Evolutionary conservation across 331 rosid species (phyloP).

Genomic region (Dryas integrifolia): DNA sequence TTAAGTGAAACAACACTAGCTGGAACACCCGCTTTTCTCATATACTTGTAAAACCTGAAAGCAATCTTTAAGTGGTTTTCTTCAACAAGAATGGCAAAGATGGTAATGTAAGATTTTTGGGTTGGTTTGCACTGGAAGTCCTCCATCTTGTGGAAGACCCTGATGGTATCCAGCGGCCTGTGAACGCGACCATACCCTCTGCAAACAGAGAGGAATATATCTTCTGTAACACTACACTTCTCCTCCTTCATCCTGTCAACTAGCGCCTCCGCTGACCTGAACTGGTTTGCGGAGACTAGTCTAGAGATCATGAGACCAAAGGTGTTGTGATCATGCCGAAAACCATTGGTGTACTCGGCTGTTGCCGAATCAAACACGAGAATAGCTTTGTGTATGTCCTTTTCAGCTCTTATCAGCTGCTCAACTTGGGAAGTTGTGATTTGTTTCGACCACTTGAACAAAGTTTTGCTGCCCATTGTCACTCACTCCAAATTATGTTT

Average conservation of each 20-base stretch:
- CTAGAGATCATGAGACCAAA: conserved; percentile 62
- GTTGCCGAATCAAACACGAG: conserved; percentile 69
- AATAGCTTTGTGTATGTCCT: conserved; percentile 58
- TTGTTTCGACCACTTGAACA: conserved; percentile 73
- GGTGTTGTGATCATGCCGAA: conserved; percentile 68
- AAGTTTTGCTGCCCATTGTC: conserved; percentile 54
- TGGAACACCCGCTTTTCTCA: conserved; percentile 62
- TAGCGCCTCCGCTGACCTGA: conserved; percentile 67
- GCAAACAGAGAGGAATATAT: conserved; percentile 50
- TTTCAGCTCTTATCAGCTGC: conserved; percentile 64
- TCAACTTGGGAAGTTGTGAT: conserved; percentile 58
- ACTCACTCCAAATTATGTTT: conserved; percentile 1
- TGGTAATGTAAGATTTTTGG: conserved; percentile 57
- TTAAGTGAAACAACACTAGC: conserved; percentile 68
- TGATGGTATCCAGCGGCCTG: conserved; percentile 62
- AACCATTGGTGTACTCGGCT: conserved; percentile 74
- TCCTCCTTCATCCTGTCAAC: conserved; percentile 82
- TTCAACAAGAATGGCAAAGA: conserved; percentile 72
- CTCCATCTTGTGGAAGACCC: conserved; percentile 70
- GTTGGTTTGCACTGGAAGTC: conserved; percentile 56
- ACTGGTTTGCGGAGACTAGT: conserved; percentile 65
- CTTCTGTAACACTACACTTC: conserved; percentile 56
- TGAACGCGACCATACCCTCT: conserved; percentile 82
- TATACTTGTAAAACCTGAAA: conserved; percentile 60
- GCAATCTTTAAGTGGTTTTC: conserved; percentile 76